Evolutionary conservation across 805 yeast genomes (phyloP).

Genomic region (Lipomyces spencermartinsiae): DNA sequence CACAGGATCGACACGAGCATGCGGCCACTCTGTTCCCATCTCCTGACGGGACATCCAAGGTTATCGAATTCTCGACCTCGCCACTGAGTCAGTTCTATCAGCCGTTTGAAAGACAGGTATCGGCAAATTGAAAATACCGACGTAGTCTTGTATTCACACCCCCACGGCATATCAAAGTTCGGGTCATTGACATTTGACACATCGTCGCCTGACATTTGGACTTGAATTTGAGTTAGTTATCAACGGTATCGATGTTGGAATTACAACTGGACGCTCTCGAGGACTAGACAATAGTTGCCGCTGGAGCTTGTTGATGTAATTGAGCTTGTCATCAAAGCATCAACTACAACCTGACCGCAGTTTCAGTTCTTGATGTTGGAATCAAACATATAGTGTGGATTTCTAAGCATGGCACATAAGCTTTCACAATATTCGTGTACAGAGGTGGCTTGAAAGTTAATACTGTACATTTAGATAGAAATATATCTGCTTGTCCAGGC

Average conservation of each 20-base stretch:
- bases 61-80: background rate
- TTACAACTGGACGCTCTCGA: background rate
- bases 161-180: background rate
- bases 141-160: background rate
- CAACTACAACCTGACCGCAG: too few species aligned
- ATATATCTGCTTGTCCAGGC: too few species aligned
- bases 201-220: background rate
- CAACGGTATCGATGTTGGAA: background rate
- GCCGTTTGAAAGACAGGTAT: background rate
- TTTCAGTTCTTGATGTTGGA: too few species aligned
- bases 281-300: background rate
- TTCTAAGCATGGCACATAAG: too few species aligned
- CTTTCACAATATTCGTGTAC: too few species aligned
- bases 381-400: too few species aligned
- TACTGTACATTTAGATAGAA: too few species aligned
- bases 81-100: background rate
- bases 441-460: too few species aligned
- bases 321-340: background rate
- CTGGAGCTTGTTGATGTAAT: background rate
- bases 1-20: conserved; percentile 1
- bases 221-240: background rate
- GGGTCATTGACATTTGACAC: background rate
- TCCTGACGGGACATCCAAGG: background rate
- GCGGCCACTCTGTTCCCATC: background rate
- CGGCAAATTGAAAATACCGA: background rate